These are phyloP conservation scores for Aspergillus diversus DNA, from an alignment of 495 filamentous ascomycete species.

Conservation along the genomic window DNA sequence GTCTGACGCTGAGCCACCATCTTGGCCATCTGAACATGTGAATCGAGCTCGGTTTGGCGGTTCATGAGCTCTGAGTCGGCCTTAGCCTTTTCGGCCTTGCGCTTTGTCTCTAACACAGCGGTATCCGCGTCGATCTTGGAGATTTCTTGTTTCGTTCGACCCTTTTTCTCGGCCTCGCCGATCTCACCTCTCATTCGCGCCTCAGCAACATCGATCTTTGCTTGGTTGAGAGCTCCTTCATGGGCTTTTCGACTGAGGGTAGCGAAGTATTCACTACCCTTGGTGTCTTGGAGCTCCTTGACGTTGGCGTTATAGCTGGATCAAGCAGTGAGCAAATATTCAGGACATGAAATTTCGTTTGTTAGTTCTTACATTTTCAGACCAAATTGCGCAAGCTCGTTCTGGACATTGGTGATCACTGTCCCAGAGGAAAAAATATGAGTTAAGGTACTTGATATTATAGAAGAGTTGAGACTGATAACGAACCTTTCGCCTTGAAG, in stretches of 20 bases:
- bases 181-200: constrained; percentile 78
- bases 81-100: constrained; percentile 75
- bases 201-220: constrained; percentile 77
- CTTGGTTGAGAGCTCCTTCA: constrained; percentile 80
- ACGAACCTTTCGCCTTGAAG: constrained; percentile 65
- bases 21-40: constrained; percentile 70
- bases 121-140: constrained; percentile 82
- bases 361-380: constrained; percentile 54
- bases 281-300: constrained; percentile 81
- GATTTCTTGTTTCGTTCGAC: constrained; percentile 76
- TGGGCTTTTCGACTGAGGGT: constrained; percentile 79
- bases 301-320: constrained; percentile 75
- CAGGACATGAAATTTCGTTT: background rate
- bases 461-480: background rate
- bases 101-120: constrained; percentile 79
- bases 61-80: constrained; percentile 75
- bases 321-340: constrained; percentile 19
- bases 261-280: constrained; percentile 75
- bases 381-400: constrained; percentile 74
- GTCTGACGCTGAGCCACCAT: constrained; percentile 71
- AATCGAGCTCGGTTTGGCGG: constrained; percentile 68
- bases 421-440: background rate
- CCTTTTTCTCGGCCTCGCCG: constrained; percentile 76
- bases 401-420: constrained; percentile 78
- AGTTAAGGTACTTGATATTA: background rate